Percentiles rank a stretch among this genome's conserved stretches.
Evolutionary conservation across 176 grass and related monocot genomes (phyloP).

Genomic region (Phoenix dactylifera): DNA sequence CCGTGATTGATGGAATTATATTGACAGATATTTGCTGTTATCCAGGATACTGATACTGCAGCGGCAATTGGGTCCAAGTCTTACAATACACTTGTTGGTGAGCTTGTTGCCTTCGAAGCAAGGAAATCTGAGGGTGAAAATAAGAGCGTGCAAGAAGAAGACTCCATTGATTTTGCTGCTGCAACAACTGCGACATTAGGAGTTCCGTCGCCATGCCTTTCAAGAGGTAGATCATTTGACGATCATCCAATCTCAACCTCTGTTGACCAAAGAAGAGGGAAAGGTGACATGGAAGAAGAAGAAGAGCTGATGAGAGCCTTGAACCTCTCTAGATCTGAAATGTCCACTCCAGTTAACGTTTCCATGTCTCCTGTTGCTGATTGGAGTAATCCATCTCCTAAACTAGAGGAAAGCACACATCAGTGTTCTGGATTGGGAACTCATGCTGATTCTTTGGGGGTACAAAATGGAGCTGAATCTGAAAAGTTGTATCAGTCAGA

Average conservation of each 20-base stretch:
- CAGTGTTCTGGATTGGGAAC: slow-evolving; percentile 28
- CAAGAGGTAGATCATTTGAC: slow-evolving; percentile 72
- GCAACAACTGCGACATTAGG: slow-evolving; percentile 77
- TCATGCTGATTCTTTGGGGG: slow-evolving; percentile 3
- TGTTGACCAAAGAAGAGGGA: slow-evolving; percentile 29
- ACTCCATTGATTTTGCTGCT: slow-evolving; percentile 84
- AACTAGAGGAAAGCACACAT: slow-evolving; percentile 30
- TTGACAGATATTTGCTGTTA: slow-evolving; percentile 14
- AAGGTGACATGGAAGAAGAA: slow-evolving; percentile 79
- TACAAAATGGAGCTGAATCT: slow-evolving; percentile 22
- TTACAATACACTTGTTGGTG: slow-evolving; percentile 81
- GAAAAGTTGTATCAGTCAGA: not conserved
- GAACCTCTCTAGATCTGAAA: slow-evolving; percentile 67
- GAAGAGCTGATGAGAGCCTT: slow-evolving; percentile 76
- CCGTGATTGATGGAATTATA: not conserved
- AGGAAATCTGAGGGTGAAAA: slow-evolving; percentile 41
- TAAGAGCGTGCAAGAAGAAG: slow-evolving; percentile 41
- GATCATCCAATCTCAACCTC: slow-evolving; percentile 34
- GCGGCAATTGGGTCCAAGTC: slow-evolving; percentile 74
- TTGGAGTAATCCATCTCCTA: slow-evolving; percentile 20
- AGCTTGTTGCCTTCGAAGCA: slow-evolving; percentile 60
- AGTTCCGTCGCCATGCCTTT: slow-evolving; percentile 67
- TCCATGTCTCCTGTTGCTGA: slow-evolving; percentile 27
- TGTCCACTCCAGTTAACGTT: slow-evolving; percentile 26
- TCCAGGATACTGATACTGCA: slow-evolving; percentile 71